phyloP scores from a whole-genome alignment of 2,329 filamentous ascomycete species.

The Colletotrichum zoysiae region DNA sequence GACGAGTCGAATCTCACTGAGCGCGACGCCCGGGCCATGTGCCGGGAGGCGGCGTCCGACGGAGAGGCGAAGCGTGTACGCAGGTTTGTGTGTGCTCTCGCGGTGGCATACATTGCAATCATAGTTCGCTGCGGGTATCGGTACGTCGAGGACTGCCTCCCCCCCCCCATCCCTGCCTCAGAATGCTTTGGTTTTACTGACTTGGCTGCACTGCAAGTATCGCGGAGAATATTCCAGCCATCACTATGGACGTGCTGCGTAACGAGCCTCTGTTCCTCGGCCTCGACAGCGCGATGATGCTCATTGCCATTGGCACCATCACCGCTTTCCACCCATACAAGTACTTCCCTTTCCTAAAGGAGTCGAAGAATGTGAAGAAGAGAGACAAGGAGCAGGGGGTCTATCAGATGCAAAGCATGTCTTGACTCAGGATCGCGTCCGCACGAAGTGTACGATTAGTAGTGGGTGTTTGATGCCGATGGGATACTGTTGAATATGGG shows the following conservation, averaged over 20 bases:
- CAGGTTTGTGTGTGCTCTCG: slow-evolving; percentile 25
- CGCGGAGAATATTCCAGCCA: not conserved
- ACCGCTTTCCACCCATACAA: slow-evolving; percentile 37
- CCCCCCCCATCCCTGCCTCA: too few species aligned
- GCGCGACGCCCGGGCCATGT: not conserved
- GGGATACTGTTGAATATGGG: too few species aligned
- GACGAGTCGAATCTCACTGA: not conserved
- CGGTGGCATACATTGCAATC: slow-evolving; percentile 33
- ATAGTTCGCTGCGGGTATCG: slow-evolving; percentile 41
- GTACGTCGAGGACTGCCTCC: not conserved
- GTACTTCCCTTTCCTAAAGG: slow-evolving; percentile 38
- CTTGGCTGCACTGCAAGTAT: not conserved
- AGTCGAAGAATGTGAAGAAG: not conserved
- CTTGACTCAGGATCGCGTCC: not conserved
- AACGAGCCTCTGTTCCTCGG: slow-evolving; percentile 41
- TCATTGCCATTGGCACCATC: slow-evolving; percentile 25
- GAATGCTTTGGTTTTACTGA: too few species aligned
- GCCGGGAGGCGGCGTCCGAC: not conserved
- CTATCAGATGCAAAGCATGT: not conserved
- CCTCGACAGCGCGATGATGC: slow-evolving; percentile 41
- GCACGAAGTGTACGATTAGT: too few species aligned
- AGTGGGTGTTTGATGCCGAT: too few species aligned
- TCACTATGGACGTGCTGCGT: slow-evolving; percentile 40
- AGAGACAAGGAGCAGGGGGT: not conserved
- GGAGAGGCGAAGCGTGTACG: not conserved